Base-by-base conservation (phyloP, 176 grass and related monocot genomes). In the Carex parvula region DNA sequence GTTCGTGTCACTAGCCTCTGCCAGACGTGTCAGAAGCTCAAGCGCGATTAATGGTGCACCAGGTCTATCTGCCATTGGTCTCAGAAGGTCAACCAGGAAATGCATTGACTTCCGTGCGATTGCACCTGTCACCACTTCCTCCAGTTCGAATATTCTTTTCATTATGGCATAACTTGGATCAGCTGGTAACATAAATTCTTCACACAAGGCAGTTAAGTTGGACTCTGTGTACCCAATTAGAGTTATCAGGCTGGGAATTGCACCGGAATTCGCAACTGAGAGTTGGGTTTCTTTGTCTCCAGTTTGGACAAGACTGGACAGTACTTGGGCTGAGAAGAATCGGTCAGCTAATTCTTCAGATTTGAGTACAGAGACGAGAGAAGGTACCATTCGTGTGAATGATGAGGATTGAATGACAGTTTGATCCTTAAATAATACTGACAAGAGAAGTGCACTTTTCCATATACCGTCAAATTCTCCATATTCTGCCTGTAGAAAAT, bases 31-130 rank as follows among this genome's bases (percentile, higher is more conserved):
- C 82, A 98, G 89, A 90, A 98, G 91, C 79, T 93, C 86, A 87
- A 98, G 88, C 64, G 92, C 87, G 9, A 94, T 92, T 80, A 94
- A 83, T 64, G 95, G 95, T 88, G 95, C 95, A 54, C 95, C 92
- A 82, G 92, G 95, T 87, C 88, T 94, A 86, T 98, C 95, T 84
- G 91, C 70, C 86, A 98, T 98, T 87, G 95, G 95, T 91, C 82
- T 94, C 67, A 98, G 88, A 79, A 98, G 89, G 81, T 98, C 95
- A 85, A 98, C 95, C 79, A 98, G 85, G 84, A 94, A 91, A 35
- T 90, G 95, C 86, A 98, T 91, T 39, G 92, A 94, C 84, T 87
- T 98, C 74, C 95, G 82, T 69, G 91, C 91, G 15, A 81, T 85
- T 66, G 89, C 89, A 91, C 92, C 87, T 7, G 79, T 93, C 65